These are phyloP conservation scores for Magnolia changhungtana DNA, from an alignment of 164 flowering plant genomes.

Conservation along the genomic window DNA sequence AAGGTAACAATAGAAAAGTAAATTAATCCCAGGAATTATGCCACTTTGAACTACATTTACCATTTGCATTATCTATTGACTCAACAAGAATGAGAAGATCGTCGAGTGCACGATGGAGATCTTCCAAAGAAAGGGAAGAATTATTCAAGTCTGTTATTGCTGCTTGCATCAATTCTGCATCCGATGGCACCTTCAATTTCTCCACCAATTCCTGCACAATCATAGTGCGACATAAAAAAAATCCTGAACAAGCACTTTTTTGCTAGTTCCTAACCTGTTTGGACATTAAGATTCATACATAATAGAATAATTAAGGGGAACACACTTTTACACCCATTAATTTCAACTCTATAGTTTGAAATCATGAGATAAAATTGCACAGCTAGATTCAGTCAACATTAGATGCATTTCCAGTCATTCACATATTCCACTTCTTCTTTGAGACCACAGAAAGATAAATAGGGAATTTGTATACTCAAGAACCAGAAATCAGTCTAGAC, in stretches of 20 bases:
- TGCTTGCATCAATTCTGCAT: conserved; percentile 79
- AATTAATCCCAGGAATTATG: not conserved
- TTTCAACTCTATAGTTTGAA: too few species aligned
- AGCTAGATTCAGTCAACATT: not conserved
- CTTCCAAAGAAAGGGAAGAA: conserved; percentile 62
- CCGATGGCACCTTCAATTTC: conserved; percentile 73
- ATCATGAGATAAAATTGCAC: not conserved
- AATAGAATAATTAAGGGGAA: too few species aligned
- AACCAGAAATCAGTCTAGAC: too few species aligned
- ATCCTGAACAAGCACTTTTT: not conserved
- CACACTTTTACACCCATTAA: not conserved
- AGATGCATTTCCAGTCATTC: not conserved
- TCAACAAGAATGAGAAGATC: conserved; percentile 86
- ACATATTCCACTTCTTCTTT: too few species aligned
- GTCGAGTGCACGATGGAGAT: conserved; percentile 63
- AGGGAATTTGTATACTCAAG: too few species aligned
- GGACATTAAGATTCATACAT: not conserved
- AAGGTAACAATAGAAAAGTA: not conserved
- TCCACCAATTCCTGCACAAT: conserved; percentile 70
- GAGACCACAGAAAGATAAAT: too few species aligned
- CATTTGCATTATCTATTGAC: conserved; percentile 88
- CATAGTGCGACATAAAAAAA: conserved; percentile 9
- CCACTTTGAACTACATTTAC: conserved; percentile 26
- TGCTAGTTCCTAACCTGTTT: not conserved
- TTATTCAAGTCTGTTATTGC: conserved; percentile 84